Base-by-base conservation (phyloP, 75 land plant species). In the Selaginella moellendorffii region DNA sequence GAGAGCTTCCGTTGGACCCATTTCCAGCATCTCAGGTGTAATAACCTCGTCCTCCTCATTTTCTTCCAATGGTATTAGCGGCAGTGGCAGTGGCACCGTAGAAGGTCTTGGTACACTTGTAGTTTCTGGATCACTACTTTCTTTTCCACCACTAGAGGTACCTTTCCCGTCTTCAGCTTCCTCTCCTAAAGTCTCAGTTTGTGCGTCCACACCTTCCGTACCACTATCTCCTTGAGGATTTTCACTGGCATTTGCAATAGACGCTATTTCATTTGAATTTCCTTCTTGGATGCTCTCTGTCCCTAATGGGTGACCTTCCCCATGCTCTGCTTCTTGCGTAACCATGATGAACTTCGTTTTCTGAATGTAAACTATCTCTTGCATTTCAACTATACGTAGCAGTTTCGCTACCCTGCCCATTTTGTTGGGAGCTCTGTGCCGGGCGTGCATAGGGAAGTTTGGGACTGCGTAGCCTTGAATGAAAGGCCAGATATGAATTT, bases 361-460 rank as follows among this genome's bases (percentile, higher is more conserved):
- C 26, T 68, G 53, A 30, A 71, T 56, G 24, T 74, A 69, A 2
- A 65, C 31, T 17, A 53, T 63, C 26, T 74, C 76, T 18, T 69
- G 65, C 67, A 74, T 69, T 24, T 74, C 76, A 10, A 74, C 29
- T 14, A 69, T 71, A 0, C 76, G 31, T 26, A 63, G 30, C 1
- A 53, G 24, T 46, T 69, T 69, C 2, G 72, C 72, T 1, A 69
- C 29, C 19, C 19, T 0, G 24, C 65, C 76, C 28, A 63, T n/a
- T 1, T 36, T 29, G 12, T 23, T 24, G 42, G 30, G 19, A 17
- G 27, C 51, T 1, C 25, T 12, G 30, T 30, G 29, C 36, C 27
- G 28, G 0, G 10, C n/a, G 0, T 69, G 59, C 0, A 69, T 1
- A 14, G 76, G 76, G 54, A 74, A 74, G 28, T 63, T 74, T 63